Evolutionary conservation across 306 rosid species (phyloP), one percentile per base, ranked within the genome.

Genomic region (Myrica gale): DNA sequence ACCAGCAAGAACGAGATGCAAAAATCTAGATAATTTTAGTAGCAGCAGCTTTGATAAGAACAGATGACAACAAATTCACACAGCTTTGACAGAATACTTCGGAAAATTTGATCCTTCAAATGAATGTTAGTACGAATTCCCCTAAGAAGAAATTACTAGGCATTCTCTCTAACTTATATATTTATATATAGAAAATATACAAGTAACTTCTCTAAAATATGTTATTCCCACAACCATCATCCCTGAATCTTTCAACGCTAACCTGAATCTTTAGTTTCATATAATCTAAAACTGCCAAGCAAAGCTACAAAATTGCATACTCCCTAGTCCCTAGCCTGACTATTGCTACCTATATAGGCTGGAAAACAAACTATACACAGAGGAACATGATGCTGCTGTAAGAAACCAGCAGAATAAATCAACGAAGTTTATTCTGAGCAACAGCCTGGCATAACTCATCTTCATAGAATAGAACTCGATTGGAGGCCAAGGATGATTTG

Each of bases 381-480:
- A 73, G 57, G 61, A 71, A 61, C 75, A 56, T 17, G 48, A 82
- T 82, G 76, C 72, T 82, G 76, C 72, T 48, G 73, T 26, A 51
- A 23, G 55, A 53, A 47, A 66, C 47, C 26, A 61, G 45, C 68
- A 74, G 70, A 78, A 32, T 72, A 61, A 74, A 19, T 90, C 86
- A 91, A 72, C 82, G 93, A 78, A 92, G 98, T 71, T 90, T 95
- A 74, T 95, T 95, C 85, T 95, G 98, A 75, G 97, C 96, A 78
- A 95, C 98, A 56, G 98, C 98, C 80, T 95, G 89, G 73, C 98
- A 95, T 58, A 92, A 82, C 74, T 95, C 98, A 32, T 95, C 99
- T 86, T 92, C 99, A n/a, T 86, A 92, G 84, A 95, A 95, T 51
- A 95, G 84, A 80, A 89, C 97, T 78, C 97, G 83, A 82, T 88